Conservation (phyloP, 768 basidiomycete genomes). For the Suillus ampliporus region DNA sequence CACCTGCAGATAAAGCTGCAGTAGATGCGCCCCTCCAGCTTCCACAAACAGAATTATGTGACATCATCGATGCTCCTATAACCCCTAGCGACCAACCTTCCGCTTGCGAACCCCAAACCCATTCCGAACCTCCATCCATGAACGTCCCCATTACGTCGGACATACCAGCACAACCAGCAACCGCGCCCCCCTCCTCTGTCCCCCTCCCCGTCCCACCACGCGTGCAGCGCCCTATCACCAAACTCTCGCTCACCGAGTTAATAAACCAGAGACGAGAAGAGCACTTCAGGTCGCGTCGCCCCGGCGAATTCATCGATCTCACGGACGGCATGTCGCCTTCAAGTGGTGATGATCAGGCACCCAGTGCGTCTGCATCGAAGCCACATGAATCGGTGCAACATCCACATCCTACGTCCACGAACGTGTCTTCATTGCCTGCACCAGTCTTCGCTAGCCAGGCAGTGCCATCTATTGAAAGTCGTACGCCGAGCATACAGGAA, state of each 20-base stretch:
- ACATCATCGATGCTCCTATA: not conserved
- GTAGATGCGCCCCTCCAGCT: not conserved
- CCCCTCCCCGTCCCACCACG: constrained; percentile 31
- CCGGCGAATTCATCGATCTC: constrained; percentile 9
- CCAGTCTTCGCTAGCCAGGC: not conserved
- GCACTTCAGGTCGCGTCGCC: not conserved
- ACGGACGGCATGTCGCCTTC: not conserved
- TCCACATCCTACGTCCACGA: not conserved
- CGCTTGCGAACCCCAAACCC: not conserved
- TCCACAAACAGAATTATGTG: not conserved
- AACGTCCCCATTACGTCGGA: not conserved
- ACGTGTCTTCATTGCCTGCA: not conserved
- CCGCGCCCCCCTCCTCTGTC: not conserved
- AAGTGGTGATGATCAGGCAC: not conserved
- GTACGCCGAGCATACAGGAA: constrained; percentile 5
- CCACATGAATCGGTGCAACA: not conserved
- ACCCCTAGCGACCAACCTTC: not conserved
- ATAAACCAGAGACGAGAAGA: constrained; percentile 27
- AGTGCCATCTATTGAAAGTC: not conserved
- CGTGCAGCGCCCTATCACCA: constrained; percentile 17
- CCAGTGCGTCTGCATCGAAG: not conserved
- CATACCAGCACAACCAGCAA: constrained; percentile 6
- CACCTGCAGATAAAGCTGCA: not conserved
- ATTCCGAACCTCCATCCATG: constrained; percentile 5
- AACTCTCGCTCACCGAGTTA: constrained; percentile 25